phyloP scores from a whole-genome alignment of 2,329 filamentous ascomycete genomes.

The Pseudogymnoascus sp. region DNA sequence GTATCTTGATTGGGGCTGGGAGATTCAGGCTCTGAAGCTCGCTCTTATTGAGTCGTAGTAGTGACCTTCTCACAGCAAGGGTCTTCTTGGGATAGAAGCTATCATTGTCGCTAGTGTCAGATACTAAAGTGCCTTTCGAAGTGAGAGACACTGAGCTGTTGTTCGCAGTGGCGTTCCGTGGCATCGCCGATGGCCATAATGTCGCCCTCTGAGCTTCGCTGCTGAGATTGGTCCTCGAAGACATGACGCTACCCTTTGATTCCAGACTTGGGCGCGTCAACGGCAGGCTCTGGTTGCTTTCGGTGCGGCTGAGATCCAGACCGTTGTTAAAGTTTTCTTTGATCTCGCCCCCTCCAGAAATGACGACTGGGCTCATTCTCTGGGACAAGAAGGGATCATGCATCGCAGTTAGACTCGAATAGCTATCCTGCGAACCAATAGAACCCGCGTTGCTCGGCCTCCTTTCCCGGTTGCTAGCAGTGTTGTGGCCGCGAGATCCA shows the following conservation, averaged over 20 bases:
- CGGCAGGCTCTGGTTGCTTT: conserved; percentile 42
- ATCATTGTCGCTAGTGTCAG: conserved; percentile 51
- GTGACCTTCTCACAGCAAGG: conserved; percentile 47
- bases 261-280: conserved; percentile 37
- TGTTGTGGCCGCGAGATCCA: conserved; percentile 48
- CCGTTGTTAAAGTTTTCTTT: conserved; percentile 52
- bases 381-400: conserved; percentile 52
- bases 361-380: conserved; percentile 58
- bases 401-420: conserved; percentile 33
- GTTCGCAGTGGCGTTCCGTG: conserved; percentile 24
- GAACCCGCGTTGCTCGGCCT: conserved; percentile 32
- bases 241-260: conserved; percentile 31
- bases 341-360: conserved; percentile 52
- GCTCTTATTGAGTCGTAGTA: conserved; percentile 42
- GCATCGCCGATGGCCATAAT: conserved; percentile 47
- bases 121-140: conserved; percentile 23
- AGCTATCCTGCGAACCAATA: conserved; percentile 43
- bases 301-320: conserved; percentile 40
- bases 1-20: conserved; percentile 46
- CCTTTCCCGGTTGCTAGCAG: conserved; percentile 37
- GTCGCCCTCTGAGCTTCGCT: conserved; percentile 36
- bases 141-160: conserved; percentile 10
- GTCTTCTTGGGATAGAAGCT: conserved; percentile 40
- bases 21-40: conserved; percentile 38
- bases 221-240: conserved; percentile 19